phyloP scores from a whole-genome alignment of 257 asterid genomes.

The Buddleja alternifolia region DNA sequence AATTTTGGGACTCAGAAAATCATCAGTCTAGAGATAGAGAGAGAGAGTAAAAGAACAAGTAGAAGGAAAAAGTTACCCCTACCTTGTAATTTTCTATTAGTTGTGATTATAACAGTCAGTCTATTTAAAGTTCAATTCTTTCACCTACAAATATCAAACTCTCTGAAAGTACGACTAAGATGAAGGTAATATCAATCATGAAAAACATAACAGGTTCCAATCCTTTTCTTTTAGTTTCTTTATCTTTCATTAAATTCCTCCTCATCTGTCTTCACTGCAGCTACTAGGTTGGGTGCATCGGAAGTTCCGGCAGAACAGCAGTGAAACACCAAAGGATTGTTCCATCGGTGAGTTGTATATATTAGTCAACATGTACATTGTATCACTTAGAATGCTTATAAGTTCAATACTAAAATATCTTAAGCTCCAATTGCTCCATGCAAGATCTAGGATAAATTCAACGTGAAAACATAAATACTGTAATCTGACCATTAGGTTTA shows the following conservation, averaged over 20 bases:
- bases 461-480: neutral
- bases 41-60: neutral
- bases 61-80: neutral
- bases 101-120: constrained; percentile 19
- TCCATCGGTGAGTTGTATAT: constrained; percentile 55
- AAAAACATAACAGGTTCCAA: constrained; percentile 17
- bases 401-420: constrained; percentile 1
- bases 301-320: constrained; percentile 77
- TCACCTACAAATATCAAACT: constrained; percentile 36
- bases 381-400: neutral
- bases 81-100: constrained; percentile 18
- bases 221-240: neutral
- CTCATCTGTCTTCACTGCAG: constrained; percentile 52
- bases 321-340: constrained; percentile 67
- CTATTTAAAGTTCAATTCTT: constrained; percentile 41
- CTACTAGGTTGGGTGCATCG: constrained; percentile 98
- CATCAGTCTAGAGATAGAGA: neutral
- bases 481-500: neutral
- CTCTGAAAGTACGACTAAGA: constrained; percentile 35
- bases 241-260: constrained; percentile 21
- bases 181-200: constrained; percentile 62
- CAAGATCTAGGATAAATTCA: neutral
- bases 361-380: neutral
- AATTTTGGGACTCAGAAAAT: neutral
- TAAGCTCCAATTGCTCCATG: neutral